phyloP scores from a whole-genome alignment of 2,329 filamentous ascomycete genomes.

The Hypoxylon sp. region DNA sequence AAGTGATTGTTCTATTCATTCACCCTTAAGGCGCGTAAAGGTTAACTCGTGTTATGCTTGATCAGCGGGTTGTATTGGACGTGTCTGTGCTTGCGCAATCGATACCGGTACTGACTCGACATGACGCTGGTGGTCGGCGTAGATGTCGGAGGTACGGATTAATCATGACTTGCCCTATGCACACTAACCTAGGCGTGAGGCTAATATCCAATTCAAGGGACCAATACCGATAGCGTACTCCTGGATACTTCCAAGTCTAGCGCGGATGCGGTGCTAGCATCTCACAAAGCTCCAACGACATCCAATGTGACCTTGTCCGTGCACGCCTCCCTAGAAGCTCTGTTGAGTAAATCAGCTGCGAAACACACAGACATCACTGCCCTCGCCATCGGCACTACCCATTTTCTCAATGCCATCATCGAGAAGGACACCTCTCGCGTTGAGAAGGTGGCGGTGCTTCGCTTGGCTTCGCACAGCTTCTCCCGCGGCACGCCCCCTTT shows the following conservation, averaged over 20 bases:
- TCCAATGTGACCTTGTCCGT: conserved; percentile 17
- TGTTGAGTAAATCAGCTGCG: conserved; percentile 7
- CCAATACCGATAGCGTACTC: conserved; percentile 17
- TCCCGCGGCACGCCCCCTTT: conserved; percentile 60
- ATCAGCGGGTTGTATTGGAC: neutral
- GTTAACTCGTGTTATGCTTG: neutral
- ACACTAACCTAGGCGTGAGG: neutral
- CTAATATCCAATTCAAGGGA: conserved; percentile 10
- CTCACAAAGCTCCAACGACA: conserved; percentile 14
- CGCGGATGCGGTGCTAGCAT: conserved; percentile 11
- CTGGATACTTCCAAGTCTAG: conserved; percentile 16
- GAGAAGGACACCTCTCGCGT: conserved; percentile 61
- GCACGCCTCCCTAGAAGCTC: conserved; percentile 7
- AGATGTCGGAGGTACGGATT: conserved; percentile 18
- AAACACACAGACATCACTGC: conserved; percentile 52
- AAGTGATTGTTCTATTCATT: neutral
- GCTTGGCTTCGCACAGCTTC: conserved; percentile 61
- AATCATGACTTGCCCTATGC: neutral
- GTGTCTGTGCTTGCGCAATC: neutral
- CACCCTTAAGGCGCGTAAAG: neutral
- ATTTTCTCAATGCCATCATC: conserved; percentile 68
- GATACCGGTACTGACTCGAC: neutral
- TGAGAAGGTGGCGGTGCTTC: conserved; percentile 62
- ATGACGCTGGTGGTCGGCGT: conserved; percentile 21
- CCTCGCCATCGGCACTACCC: conserved; percentile 64